Conservation (phyloP, 202 grass and related monocot genomes). For the Schoenoplectus tabernaemontani region DNA sequence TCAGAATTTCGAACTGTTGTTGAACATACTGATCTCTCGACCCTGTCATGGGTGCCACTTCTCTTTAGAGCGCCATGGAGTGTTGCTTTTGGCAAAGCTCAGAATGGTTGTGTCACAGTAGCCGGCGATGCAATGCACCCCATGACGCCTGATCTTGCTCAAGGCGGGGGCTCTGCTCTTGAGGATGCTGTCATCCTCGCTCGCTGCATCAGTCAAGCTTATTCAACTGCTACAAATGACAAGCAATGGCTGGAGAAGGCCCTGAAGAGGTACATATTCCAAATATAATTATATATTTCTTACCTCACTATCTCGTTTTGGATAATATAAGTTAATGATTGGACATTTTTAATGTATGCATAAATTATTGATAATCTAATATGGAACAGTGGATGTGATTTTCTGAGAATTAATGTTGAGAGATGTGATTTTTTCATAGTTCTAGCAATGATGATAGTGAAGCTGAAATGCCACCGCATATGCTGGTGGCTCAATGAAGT, state of each 20-base stretch:
- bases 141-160: conserved; percentile 53
- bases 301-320: no score
- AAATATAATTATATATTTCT: neutral
- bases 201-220: conserved; percentile 4
- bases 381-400: neutral
- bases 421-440: no score
- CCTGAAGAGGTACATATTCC: conserved; percentile 10
- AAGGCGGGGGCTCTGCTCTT: conserved; percentile 52
- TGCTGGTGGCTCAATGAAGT: no score
- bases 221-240: neutral
- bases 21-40: conserved; percentile 21
- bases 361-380: neutral
- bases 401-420: no score
- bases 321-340: no score
- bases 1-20: conserved; percentile 36
- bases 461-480: no score
- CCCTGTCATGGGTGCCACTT: conserved; percentile 48
- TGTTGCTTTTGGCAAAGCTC: conserved; percentile 22
- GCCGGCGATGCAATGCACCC: conserved; percentile 72
- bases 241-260: neutral
- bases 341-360: neutral
- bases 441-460: no score
- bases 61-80: conserved; percentile 36
- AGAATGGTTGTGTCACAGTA: conserved; percentile 32
- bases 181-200: conserved; percentile 58